A percentile compares a stretch with the other conserved stretches of the same genome.
Conservation (phyloP, 164 flowering plant genomes). For the Stephania yunnanensis region DNA sequence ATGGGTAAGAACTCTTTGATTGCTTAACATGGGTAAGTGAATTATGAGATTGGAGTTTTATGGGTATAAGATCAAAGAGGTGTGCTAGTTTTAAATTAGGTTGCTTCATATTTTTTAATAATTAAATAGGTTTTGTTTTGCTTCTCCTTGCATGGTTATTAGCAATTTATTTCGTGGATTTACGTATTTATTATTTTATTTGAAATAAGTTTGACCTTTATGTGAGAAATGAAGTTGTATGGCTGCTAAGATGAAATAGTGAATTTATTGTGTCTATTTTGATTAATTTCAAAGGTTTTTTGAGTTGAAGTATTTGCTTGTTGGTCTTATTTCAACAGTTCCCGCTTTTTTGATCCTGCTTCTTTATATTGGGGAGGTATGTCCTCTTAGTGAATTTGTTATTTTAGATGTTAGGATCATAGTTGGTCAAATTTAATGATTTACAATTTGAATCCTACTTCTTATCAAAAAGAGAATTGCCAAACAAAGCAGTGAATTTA, state of each 20-base stretch:
- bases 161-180: no score
- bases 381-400: not conserved
- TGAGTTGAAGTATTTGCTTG: conserved; percentile 77
- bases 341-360: conserved; percentile 77
- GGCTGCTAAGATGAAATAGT: not conserved
- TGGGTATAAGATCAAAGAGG: not conserved
- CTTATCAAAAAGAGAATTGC: no score
- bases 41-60: not conserved
- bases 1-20: not conserved
- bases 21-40: not conserved
- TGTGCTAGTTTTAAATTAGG: not conserved
- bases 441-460: no score
- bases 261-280: not conserved
- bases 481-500: no score
- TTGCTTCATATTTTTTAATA: no score
- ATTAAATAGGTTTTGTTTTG: not conserved
- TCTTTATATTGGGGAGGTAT: conserved; percentile 69
- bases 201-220: not conserved
- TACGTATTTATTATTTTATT: not conserved
- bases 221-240: not conserved
- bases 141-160: not conserved
- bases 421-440: no score
- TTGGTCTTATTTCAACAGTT: conserved; percentile 73
- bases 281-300: conserved; percentile 52
- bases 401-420: no score